Conservation (phyloP, 805 yeast species). For the Barnettozyma siamensis region DNA sequence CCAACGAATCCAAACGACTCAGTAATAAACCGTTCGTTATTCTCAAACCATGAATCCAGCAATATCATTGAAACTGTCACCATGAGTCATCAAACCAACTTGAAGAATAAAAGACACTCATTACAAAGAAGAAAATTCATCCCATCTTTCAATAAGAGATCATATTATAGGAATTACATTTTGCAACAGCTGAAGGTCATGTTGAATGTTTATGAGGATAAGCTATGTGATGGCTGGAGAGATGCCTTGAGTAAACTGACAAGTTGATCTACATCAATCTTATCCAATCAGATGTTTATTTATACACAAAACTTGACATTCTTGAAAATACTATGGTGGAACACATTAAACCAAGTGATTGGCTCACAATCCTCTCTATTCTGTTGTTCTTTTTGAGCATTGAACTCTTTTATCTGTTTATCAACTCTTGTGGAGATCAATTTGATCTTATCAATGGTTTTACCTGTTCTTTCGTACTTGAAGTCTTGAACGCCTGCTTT, state of each 20-base stretch:
- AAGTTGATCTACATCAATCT: neutral
- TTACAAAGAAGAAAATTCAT: neutral
- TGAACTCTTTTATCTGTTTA: neutral
- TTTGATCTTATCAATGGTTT: constrained; percentile 2
- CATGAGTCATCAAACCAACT: too few species aligned
- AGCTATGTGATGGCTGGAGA: constrained; percentile 12
- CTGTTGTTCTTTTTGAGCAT: neutral
- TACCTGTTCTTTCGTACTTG: constrained; percentile 3
- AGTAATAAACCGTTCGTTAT: too few species aligned
- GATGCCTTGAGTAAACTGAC: neutral
- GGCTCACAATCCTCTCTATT: constrained; percentile 33
- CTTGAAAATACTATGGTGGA: constrained; percentile 47
- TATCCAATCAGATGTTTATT: neutral
- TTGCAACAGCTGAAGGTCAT: constrained; percentile 6
- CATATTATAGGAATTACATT: constrained; percentile 12
- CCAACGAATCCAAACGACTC: too few species aligned
- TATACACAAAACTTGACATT: constrained; percentile 31
- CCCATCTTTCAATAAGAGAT: constrained; percentile 15
- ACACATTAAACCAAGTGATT: constrained; percentile 47
- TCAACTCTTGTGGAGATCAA: constrained; percentile 3
- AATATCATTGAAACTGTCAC: too few species aligned
- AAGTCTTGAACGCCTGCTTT: constrained; percentile 2
- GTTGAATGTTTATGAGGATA: constrained; percentile 1
- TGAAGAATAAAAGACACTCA: too few species aligned
- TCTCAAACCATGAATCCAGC: too few species aligned